These are phyloP conservation scores for Tylopilus sp. DNA, from an alignment of 768 basidiomycete species.

Conservation along the genomic window DNA sequence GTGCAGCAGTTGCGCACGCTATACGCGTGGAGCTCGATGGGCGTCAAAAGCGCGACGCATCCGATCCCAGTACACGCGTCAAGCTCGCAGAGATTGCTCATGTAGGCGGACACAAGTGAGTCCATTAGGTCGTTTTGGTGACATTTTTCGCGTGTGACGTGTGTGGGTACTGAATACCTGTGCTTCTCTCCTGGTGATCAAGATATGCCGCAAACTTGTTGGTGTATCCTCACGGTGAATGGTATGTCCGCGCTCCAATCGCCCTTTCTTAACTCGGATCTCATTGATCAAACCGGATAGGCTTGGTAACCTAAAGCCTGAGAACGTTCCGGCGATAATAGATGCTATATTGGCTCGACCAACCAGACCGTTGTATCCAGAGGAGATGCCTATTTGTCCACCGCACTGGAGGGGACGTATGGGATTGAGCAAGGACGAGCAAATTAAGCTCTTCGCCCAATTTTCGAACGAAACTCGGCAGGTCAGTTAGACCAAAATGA, in stretches of 20 bases:
- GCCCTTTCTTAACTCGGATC: not conserved
- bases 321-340: constrained; percentile 54
- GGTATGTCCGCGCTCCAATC: constrained; percentile 39
- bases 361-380: constrained; percentile 23
- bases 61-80: constrained; percentile 33
- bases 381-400: constrained; percentile 39
- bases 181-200: not conserved
- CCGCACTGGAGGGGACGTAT: constrained; percentile 70
- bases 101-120: constrained; percentile 82
- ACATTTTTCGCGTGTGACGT: not conserved
- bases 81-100: constrained; percentile 67
- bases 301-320: constrained; percentile 58
- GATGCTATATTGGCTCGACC: constrained; percentile 38
- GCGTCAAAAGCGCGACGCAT: constrained; percentile 29
- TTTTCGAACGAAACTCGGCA: constrained; percentile 1
- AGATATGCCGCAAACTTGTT: constrained; percentile 71
- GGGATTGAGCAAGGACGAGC: constrained; percentile 59
- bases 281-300: constrained; percentile 33
- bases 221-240: constrained; percentile 69
- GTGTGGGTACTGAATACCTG: constrained; percentile 1
- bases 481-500: not conserved
- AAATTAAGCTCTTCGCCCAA: constrained; percentile 36
- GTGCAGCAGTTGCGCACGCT: constrained; percentile 52
- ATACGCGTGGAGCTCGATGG: constrained; percentile 50
- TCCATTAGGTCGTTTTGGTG: constrained; percentile 8